Evolutionary conservation across 2,329 filamentous ascomycete genomes (phyloP), one percentile per base, ranked within the genome.

Genomic region (Aspergillus clavatus): DNA sequence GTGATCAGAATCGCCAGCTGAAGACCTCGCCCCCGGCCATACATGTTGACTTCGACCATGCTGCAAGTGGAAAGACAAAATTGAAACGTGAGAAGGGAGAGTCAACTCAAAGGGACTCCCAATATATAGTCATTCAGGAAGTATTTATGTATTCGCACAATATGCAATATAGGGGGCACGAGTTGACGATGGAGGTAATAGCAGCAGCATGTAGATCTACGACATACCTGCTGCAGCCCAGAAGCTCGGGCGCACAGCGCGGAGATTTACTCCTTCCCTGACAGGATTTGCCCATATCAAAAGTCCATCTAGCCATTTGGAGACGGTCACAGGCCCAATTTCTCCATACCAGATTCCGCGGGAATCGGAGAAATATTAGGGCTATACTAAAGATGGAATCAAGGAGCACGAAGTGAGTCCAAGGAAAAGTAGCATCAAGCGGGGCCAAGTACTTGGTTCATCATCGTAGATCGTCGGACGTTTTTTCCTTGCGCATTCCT

Each of bases 1-100:
- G 54, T 56, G 40, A 55, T 43, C 48, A 58, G 47, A 41, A 58
- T 56, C 16, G 56, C 56, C 54, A 61, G 48, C 18, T 57, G 53
- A 36, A 60, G 57, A 40, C 56, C 40, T 16, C 55, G 47, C 42
- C 59, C 59, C 26, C 57, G 52, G 31, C 59, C 56, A 36, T 61
- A 61, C 31, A 60, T 50, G 42, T 59, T 52, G 43, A 56, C 40
- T 40, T 55, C 54, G 14, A 52, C 48, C 56, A 58, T 60, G 24
- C 18, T 47, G 29, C 16, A 21, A 11, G 31, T 35, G 16, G 31
- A 21, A 16, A 21, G 12, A 18, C n/a, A 8, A 14, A 19, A 24
- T 11, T 35, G 16, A 35, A 16, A 18, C 31, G 10, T 37, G 4
- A 21, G 23, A 14, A 26, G 7, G 28, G 39, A 28, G 26, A 37